Evolutionary conservation across 2,329 filamentous ascomycete genomes (phyloP).

Genomic region (Aspergillus fischeri): DNA sequence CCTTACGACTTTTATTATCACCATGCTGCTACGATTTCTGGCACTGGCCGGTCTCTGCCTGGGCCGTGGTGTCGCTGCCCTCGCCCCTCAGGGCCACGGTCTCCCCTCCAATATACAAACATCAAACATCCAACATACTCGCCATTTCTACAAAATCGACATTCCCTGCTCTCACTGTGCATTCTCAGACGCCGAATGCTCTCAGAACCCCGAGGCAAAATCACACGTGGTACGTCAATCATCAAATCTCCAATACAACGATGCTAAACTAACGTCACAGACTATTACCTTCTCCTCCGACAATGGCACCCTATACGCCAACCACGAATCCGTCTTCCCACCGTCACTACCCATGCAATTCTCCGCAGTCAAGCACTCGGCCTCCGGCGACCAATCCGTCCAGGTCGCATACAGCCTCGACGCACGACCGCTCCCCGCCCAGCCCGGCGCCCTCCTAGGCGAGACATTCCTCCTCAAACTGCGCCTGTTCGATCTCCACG

Average conservation of each 20-base stretch:
- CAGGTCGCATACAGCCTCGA: conserved; percentile 22
- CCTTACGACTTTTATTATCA: not conserved
- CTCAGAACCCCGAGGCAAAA: conserved; percentile 2
- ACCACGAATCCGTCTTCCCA: conserved; percentile 27
- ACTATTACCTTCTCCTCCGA: conserved; percentile 25
- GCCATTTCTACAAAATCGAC: conserved; percentile 9
- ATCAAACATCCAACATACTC: not conserved
- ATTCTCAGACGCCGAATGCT: conserved; percentile 13
- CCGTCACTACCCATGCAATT: conserved; percentile 24
- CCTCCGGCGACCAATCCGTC: conserved; percentile 10
- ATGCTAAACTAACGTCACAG: conserved; percentile 17
- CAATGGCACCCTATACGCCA: conserved; percentile 26
- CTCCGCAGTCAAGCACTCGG: conserved; percentile 19
- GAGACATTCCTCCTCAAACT: conserved; percentile 22
- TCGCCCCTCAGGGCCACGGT: not conserved
- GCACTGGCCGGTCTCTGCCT: conserved; percentile 9
- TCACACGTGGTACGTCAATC: conserved; percentile 11
- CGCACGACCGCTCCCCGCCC: conserved; percentile 17
- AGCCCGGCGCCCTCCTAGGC: conserved; percentile 10
- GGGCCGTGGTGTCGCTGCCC: conserved; percentile 5
- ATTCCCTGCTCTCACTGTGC: conserved; percentile 14
- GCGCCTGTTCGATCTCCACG: conserved; percentile 21
- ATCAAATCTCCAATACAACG: not conserved
- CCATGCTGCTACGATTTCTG: conserved; percentile 15
- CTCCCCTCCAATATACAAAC: not conserved